phyloP scores from a whole-genome alignment of 2,329 filamentous ascomycete species.

The Beauveria scarabaeidicola region DNA sequence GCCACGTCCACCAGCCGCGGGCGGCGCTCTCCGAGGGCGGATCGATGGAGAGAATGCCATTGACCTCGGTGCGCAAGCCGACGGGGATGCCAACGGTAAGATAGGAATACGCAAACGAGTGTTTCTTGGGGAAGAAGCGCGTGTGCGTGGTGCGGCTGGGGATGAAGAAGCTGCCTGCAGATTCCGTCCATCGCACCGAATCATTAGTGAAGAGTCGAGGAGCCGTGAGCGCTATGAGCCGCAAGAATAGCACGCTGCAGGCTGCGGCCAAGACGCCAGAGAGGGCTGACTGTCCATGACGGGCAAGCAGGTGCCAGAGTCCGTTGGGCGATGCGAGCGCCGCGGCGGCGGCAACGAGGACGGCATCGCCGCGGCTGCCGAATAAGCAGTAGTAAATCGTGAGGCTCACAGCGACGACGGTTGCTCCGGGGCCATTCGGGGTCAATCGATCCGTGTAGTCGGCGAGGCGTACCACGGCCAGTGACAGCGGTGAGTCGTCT shows the following conservation, averaged over 20 bases:
- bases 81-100: constrained; percentile 4
- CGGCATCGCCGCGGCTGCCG: background rate
- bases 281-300: background rate
- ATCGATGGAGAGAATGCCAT: constrained; percentile 46
- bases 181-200: constrained; percentile 9
- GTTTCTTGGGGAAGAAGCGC: constrained; percentile 57
- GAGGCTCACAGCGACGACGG: background rate
- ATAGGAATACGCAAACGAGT: constrained; percentile 63
- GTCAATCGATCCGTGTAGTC: background rate
- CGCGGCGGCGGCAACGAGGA: background rate
- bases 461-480: background rate
- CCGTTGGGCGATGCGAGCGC: background rate
- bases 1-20: constrained; percentile 20
- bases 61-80: constrained; percentile 19
- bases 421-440: background rate
- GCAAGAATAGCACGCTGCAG: background rate
- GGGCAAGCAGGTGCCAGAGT: background rate
- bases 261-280: background rate
- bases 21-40: constrained; percentile 10
- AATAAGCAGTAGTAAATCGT: background rate
- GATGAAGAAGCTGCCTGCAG: constrained; percentile 44
- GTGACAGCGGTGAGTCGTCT: constrained; percentile 4
- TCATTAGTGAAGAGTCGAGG: background rate
- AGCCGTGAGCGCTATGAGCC: background rate
- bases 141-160: constrained; percentile 58